Evolutionary conservation across 805 yeast genomes (phyloP).

Genomic region (Teunomyces gatunensis): DNA sequence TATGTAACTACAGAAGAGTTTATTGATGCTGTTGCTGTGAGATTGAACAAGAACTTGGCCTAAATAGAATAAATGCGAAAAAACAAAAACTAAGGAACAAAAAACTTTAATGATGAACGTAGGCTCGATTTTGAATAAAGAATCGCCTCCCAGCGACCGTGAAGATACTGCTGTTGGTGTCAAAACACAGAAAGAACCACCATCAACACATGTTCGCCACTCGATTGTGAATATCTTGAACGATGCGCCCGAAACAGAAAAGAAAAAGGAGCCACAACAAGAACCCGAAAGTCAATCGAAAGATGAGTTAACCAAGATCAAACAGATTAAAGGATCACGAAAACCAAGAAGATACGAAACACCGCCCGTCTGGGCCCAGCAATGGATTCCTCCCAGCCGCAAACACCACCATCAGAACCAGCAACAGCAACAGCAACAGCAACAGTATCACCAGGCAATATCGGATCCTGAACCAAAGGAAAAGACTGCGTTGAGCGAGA

Average conservation of each 20-base stretch:
- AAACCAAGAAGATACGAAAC: constrained; percentile 62
- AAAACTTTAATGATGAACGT: constrained; percentile 24
- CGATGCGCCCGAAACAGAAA: constrained; percentile 15
- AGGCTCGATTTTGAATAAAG: constrained; percentile 37
- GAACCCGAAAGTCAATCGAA: constrained; percentile 11
- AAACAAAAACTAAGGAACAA: no score
- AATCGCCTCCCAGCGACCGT: constrained; percentile 26
- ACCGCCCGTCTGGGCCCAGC: constrained; percentile 84
- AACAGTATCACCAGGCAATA: not conserved
- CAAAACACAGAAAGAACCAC: constrained; percentile 8
- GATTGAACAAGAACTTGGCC: constrained; percentile 41
- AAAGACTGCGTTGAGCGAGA: constrained; percentile 3
- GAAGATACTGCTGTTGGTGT: not conserved
- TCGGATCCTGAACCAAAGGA: no score
- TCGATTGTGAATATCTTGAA: constrained; percentile 30
- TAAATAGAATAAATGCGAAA: not conserved
- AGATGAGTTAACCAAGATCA: constrained; percentile 26
- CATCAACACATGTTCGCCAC: constrained; percentile 21
- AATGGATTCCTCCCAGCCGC: constrained; percentile 41
- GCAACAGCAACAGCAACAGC: not conserved
- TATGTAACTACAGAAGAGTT: constrained; percentile 76
- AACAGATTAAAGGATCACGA: constrained; percentile 17
- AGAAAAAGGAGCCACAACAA: constrained; percentile 25
- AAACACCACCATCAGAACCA: not conserved
- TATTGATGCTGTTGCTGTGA: constrained; percentile 70